Percentiles rank a stretch among this genome's conserved stretches.
These are phyloP conservation scores for Aethionema arabicum DNA, from an alignment of 345 rosid genomes.

Conservation along the genomic window DNA sequence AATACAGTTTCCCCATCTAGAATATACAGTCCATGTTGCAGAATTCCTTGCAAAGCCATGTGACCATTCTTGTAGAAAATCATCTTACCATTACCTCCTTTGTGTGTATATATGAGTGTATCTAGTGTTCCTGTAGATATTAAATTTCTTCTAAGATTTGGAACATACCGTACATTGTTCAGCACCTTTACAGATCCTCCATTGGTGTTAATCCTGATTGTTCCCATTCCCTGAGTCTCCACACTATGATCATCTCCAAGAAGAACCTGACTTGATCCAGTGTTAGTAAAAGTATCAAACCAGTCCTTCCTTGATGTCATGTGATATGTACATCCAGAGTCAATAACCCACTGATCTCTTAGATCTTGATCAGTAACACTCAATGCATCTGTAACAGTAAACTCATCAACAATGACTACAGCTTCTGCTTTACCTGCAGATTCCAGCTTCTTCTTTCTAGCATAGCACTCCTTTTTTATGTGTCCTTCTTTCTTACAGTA, in stretches of 20 bases:
- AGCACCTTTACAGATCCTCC: not conserved
- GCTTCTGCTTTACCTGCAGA: not conserved
- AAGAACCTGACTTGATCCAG: not conserved
- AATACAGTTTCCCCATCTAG: not conserved
- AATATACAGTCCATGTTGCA: not conserved
- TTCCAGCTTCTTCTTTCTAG: too few relatives aligned
- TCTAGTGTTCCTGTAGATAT: not conserved
- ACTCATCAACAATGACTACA: not conserved
- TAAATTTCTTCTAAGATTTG: not conserved
- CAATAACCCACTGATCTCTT: not conserved
- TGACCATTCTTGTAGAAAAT: not conserved
- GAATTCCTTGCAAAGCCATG: not conserved
- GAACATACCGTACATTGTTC: not conserved
- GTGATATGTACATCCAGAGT: not conserved
- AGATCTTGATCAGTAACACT: not conserved
- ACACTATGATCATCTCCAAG: not conserved
- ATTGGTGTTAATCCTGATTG: not conserved
- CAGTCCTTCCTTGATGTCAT: slow-evolving; percentile 10
- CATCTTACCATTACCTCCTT: not conserved
- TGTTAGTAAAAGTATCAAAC: not conserved
- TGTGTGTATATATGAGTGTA: not conserved
- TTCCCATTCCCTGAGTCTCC: not conserved
- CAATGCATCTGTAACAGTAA: not conserved
- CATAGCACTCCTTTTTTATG: too few relatives aligned
- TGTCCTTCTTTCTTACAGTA: too few relatives aligned